phyloP scores from a whole-genome alignment of 352 stramenopile genomes.

The Globisporangium ultimum region DNA sequence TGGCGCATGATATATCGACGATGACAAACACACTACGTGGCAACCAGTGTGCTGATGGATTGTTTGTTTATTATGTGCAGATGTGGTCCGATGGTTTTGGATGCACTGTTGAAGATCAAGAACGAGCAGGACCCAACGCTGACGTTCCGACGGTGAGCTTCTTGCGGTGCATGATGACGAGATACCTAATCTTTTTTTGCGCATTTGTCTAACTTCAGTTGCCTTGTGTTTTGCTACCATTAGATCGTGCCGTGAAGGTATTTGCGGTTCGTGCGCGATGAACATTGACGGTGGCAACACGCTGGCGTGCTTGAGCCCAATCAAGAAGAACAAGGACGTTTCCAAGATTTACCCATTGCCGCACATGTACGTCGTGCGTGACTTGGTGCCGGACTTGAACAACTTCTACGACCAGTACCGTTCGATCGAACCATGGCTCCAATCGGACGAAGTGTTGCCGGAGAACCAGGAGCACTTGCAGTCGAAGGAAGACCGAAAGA shows the following conservation, averaged over 20 bases:
- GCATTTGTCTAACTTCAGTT: slow-evolving; percentile 6
- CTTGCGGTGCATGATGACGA: not conserved
- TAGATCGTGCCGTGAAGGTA: slow-evolving; percentile 97
- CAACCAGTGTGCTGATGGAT: no score
- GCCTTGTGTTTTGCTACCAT: not conserved
- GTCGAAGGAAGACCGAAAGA: slow-evolving; percentile 96
- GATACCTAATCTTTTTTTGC: not conserved
- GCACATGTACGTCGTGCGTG: slow-evolving; percentile 99
- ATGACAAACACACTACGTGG: not conserved
- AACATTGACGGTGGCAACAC: slow-evolving; percentile 99
- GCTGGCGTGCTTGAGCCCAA: slow-evolving; percentile 97
- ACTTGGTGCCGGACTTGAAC: slow-evolving; percentile 99
- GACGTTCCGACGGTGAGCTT: slow-evolving; percentile 91
- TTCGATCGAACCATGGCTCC: slow-evolving; percentile 99
- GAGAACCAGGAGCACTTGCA: slow-evolving; percentile 86
- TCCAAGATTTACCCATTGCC: slow-evolving; percentile 98
- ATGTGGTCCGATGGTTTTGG: slow-evolving; percentile 98
- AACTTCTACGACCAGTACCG: slow-evolving; percentile 99
- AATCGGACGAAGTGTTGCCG: slow-evolving; percentile 89
- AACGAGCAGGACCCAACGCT: slow-evolving; percentile 98
- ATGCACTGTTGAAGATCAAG: slow-evolving; percentile 99
- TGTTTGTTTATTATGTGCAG: slow-evolving; percentile 25
- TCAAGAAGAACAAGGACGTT: slow-evolving; percentile 92
- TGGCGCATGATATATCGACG: slow-evolving; percentile 8
- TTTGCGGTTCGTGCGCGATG: slow-evolving; percentile 99